Evolutionary conservation across 2,329 filamentous ascomycete species (phyloP).

Genomic region (Fusarium haematococcum): DNA sequence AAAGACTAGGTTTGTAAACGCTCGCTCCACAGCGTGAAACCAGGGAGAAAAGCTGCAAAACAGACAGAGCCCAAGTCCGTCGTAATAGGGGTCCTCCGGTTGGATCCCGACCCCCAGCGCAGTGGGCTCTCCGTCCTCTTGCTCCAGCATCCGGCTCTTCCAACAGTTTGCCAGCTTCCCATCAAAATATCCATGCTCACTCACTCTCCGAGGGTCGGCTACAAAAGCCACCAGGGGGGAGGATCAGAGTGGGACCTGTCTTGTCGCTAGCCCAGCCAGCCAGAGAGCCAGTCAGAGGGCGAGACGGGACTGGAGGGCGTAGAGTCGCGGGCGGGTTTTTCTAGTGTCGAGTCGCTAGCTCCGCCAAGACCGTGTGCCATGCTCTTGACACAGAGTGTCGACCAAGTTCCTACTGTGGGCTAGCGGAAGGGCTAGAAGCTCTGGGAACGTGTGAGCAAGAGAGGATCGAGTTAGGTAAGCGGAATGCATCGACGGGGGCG

Average conservation of each 20-base stretch:
- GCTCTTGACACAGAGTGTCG: slow-evolving; percentile 21
- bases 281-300: slow-evolving; percentile 4
- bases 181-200: slow-evolving; percentile 4
- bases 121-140: slow-evolving; percentile 3
- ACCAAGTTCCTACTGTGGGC: slow-evolving; percentile 8
- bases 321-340: slow-evolving; percentile 23
- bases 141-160: neutral
- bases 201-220: slow-evolving; percentile 19
- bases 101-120: slow-evolving; percentile 26
- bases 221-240: slow-evolving; percentile 17
- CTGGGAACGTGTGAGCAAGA: neutral
- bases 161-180: slow-evolving; percentile 12
- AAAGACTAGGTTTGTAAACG: neutral
- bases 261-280: slow-evolving; percentile 7
- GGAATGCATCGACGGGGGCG: neutral
- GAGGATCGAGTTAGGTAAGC: neutral
- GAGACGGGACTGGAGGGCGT: slow-evolving; percentile 8
- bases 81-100: slow-evolving; percentile 42
- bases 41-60: slow-evolving; percentile 3
- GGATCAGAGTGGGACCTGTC: slow-evolving; percentile 19
- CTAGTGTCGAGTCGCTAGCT: slow-evolving; percentile 4
- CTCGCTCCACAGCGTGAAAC: neutral
- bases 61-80: slow-evolving; percentile 23
- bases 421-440: slow-evolving; percentile 10
- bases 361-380: slow-evolving; percentile 35